Conservation (phyloP, 2,329 filamentous ascomycete species). For the Alternaria incomplexa region DNA sequence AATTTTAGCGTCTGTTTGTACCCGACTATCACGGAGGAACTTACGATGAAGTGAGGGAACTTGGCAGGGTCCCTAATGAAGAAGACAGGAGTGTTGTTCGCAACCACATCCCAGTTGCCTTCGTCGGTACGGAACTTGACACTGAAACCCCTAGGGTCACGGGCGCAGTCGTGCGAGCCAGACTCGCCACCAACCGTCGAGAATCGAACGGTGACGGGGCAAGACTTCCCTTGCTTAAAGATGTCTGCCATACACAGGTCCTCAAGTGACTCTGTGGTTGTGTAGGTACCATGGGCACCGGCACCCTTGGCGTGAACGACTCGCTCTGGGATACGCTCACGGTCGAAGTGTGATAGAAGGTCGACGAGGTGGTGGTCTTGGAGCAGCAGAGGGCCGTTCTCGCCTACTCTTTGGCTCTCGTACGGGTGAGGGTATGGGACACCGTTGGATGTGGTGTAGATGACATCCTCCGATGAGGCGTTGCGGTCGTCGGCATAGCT, state of each 20-base stretch:
- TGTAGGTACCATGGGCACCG: constrained; percentile 57
- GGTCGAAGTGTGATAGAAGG: constrained; percentile 58
- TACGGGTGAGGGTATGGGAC: constrained; percentile 65
- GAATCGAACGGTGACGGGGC: constrained; percentile 70
- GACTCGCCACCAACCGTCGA: constrained; percentile 78
- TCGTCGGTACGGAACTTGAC: constrained; percentile 76
- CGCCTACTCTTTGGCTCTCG: constrained; percentile 62
- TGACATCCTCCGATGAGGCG: constrained; percentile 50
- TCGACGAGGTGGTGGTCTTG: constrained; percentile 60
- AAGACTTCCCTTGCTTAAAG: constrained; percentile 70
- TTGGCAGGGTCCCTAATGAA: constrained; percentile 77
- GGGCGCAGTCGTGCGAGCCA: constrained; percentile 72
- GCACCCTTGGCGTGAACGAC: constrained; percentile 59
- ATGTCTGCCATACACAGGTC: constrained; percentile 55
- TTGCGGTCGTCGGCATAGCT: constrained; percentile 56
- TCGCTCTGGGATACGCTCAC: constrained; percentile 58
- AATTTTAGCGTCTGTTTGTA: neutral
- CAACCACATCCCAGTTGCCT: constrained; percentile 76
- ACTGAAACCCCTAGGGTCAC: constrained; percentile 75
- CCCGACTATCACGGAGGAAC: neutral
- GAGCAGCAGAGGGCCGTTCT: constrained; percentile 64
- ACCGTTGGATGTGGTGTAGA: constrained; percentile 65
- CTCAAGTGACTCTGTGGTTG: constrained; percentile 54
- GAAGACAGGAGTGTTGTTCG: constrained; percentile 77
- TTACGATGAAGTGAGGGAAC: constrained; percentile 65